Conservation (phyloP, 306 rosid genomes). For the Medicago truncatula region DNA sequence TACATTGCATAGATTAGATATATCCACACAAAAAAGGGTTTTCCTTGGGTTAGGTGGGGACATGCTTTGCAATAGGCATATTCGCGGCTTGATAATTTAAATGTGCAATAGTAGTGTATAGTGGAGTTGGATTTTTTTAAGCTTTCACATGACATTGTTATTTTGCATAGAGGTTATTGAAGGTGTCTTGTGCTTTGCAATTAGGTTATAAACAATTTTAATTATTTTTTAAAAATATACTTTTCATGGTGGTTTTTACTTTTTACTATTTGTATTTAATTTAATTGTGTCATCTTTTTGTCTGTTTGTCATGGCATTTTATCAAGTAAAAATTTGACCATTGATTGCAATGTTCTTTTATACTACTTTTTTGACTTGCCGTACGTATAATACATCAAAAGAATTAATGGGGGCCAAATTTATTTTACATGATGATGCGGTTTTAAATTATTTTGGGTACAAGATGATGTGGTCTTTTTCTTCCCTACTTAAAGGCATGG, state of each 20-base stretch:
- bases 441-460: too few species aligned
- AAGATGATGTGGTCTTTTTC: too few species aligned
- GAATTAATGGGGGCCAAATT: not conserved
- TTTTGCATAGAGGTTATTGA: not conserved
- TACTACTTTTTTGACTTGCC: slow-evolving; percentile 30
- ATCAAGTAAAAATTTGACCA: not conserved
- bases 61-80: slow-evolving; percentile 28
- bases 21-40: slow-evolving; percentile 1
- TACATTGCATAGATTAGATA: slow-evolving; percentile 10
- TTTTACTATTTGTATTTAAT: not conserved
- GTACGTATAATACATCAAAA: not conserved
- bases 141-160: not conserved
- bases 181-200: not conserved
- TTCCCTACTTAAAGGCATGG: too few species aligned
- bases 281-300: not conserved
- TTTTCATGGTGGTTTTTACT: not conserved
- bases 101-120: not conserved
- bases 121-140: not conserved
- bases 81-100: not conserved
- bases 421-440: not conserved
- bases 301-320: not conserved
- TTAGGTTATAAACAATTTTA: slow-evolving; percentile 8
- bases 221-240: not conserved
- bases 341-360: not conserved
- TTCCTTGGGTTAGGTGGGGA: slow-evolving; percentile 17